phyloP scores from a whole-genome alignment of 2,329 filamentous ascomycete species.

The Nemania sp. region DNA sequence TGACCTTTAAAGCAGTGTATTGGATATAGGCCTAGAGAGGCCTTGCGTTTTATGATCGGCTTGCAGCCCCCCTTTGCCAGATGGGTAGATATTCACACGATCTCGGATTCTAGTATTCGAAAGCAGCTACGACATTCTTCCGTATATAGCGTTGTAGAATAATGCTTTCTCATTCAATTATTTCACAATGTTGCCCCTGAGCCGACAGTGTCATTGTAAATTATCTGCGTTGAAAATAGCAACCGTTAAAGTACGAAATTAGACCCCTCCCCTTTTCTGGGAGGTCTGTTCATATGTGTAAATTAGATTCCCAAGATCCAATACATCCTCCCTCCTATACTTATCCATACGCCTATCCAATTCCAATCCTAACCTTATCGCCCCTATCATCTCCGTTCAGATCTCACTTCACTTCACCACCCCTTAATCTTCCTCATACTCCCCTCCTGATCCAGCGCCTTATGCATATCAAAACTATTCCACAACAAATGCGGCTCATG shows the following conservation, averaged over 20 bases:
- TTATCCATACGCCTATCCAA: not conserved
- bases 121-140: no score
- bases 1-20: no score
- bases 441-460: conserved; percentile 77
- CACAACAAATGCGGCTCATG: conserved; percentile 88
- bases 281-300: no score
- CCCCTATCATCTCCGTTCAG: not conserved
- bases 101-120: no score
- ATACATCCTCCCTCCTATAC: not conserved
- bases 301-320: not conserved
- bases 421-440: conserved; percentile 80
- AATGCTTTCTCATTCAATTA: no score
- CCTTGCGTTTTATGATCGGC: no score
- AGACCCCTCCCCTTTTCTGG: no score
- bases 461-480: conserved; percentile 88
- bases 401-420: conserved; percentile 49
- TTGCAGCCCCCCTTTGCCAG: no score
- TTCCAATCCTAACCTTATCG: not conserved
- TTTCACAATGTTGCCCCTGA: no score
- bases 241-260: not conserved
- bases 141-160: no score
- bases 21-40: no score
- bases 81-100: no score
- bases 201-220: not conserved
- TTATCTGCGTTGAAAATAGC: not conserved